These are phyloP conservation scores for Fraxinus quadrangulata DNA, from an alignment of 257 asterid species.

Conservation along the genomic window DNA sequence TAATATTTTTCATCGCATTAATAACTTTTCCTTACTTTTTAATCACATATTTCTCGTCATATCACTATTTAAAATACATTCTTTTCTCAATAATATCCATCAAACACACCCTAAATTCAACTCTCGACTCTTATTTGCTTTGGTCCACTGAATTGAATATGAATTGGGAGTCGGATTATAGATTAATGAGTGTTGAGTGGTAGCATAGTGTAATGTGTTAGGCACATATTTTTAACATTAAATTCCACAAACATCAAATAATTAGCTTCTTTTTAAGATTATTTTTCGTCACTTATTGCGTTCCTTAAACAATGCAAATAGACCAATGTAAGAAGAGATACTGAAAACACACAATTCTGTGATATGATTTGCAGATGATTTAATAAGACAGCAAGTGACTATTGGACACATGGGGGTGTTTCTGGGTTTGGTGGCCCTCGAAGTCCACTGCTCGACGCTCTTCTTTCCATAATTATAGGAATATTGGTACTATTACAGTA, in stretches of 20 bases:
- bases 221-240: neutral
- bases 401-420: neutral
- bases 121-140: neutral
- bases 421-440: neutral
- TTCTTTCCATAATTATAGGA: no score
- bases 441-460: no score
- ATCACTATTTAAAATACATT: no score
- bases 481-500: no score
- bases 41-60: no score
- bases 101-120: neutral
- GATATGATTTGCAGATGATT: neutral
- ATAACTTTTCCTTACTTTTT: no score
- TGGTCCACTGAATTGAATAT: neutral
- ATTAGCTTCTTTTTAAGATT: neutral
- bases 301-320: conserved; percentile 1
- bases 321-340: conserved; percentile 2
- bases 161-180: neutral
- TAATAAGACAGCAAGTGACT: neutral
- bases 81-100: no score
- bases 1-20: no score
- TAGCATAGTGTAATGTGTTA: neutral
- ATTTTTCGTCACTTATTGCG: neutral
- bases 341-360: neutral
- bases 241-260: neutral
- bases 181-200: neutral